These are phyloP conservation scores for Heritiera fomes DNA, from an alignment of 345 rosid genomes.

Conservation along the genomic window DNA sequence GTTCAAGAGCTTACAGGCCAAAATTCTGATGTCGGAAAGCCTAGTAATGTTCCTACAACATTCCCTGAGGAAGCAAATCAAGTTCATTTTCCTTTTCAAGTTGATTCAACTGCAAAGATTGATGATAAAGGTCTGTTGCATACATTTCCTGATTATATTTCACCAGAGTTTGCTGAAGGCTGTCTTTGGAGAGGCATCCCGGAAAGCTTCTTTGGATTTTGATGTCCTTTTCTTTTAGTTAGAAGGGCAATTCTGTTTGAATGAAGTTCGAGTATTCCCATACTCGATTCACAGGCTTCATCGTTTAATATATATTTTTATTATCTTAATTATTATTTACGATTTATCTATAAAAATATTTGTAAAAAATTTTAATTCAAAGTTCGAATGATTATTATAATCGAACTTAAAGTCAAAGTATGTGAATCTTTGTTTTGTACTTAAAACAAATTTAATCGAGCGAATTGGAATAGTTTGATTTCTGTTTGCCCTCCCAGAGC, in stretches of 20 bases:
- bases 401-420: too few species aligned
- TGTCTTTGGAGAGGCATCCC: not conserved
- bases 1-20: conserved; percentile 15
- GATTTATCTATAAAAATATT: too few species aligned
- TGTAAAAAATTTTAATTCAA: too few species aligned
- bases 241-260: too few species aligned
- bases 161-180: not conserved
- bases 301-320: too few species aligned
- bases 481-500: not conserved
- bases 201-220: not conserved
- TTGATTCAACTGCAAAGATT: not conserved
- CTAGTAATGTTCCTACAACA: not conserved
- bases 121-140: not conserved
- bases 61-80: not conserved
- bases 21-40: not conserved
- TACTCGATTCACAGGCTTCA: too few species aligned
- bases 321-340: too few species aligned
- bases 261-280: too few species aligned
- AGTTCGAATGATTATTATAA: too few species aligned
- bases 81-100: not conserved
- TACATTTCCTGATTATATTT: not conserved
- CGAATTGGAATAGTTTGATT: too few species aligned
- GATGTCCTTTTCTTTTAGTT: not conserved
- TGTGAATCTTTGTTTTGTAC: too few species aligned
- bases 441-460: too few species aligned